Conservation (phyloP, 169 alveolate species). For the Eimeria maxima region DNA sequence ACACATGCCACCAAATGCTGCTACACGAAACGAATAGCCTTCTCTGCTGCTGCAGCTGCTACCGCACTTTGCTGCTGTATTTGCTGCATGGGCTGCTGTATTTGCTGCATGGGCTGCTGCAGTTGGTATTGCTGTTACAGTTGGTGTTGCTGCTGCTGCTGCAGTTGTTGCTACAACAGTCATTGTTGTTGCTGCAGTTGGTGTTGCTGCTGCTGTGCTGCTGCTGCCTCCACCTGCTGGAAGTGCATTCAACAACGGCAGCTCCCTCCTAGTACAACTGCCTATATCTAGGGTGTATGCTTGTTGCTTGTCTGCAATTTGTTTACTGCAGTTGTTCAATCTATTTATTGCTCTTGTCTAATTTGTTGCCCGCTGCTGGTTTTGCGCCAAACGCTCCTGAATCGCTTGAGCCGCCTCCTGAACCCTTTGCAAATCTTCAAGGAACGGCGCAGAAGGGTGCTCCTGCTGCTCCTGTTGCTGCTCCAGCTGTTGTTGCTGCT, state of each 20-base stretch:
- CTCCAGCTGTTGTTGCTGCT: neutral
- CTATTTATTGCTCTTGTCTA: no score
- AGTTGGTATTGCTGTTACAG: neutral
- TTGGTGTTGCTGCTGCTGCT: neutral
- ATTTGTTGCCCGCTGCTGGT: neutral
- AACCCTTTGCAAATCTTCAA: neutral
- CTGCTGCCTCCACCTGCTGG: no score
- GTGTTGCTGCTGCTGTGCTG: neutral
- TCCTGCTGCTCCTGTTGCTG: neutral
- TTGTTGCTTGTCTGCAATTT: neutral
- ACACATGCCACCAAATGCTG: neutral
- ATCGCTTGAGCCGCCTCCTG: neutral
- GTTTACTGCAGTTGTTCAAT: neutral
- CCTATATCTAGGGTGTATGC: neutral
- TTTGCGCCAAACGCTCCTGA: neutral
- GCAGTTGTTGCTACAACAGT: neutral
- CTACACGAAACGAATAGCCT: neutral
- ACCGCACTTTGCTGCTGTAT: neutral
- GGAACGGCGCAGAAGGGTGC: neutral
- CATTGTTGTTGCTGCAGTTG: neutral
- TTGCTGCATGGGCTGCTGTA: neutral
- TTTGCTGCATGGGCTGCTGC: neutral
- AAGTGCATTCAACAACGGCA: neutral
- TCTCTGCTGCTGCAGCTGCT: no score
- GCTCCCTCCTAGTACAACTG: neutral